These are phyloP conservation scores for Boletus sp. DNA, from an alignment of 768 basidiomycete species.

Conservation along the genomic window DNA sequence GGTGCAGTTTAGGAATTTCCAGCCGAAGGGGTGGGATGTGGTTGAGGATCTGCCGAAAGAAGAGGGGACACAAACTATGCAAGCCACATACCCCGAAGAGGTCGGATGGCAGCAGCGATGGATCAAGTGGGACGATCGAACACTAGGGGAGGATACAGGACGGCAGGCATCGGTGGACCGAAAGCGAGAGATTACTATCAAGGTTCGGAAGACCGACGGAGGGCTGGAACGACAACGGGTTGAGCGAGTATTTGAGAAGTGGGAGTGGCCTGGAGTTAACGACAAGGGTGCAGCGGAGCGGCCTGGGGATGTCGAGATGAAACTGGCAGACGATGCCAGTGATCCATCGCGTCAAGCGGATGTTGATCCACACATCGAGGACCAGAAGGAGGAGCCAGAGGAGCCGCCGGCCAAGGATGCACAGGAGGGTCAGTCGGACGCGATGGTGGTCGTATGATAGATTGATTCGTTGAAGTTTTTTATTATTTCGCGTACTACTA, in stretches of 20 bases:
- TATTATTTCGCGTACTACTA: not conserved
- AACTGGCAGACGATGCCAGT: constrained; percentile 16
- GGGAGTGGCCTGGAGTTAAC: constrained; percentile 48
- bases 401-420: not conserved
- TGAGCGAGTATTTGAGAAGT: constrained; percentile 65
- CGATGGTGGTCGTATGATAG: constrained; percentile 22
- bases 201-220: constrained; percentile 52
- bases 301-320: constrained; percentile 32
- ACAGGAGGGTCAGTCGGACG: constrained; percentile 2
- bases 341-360: constrained; percentile 4
- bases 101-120: constrained; percentile 48
- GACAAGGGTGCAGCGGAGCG: constrained; percentile 2
- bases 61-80: constrained; percentile 38
- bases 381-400: constrained; percentile 9
- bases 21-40: constrained; percentile 64
- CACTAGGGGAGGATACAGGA: constrained; percentile 30
- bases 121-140: constrained; percentile 34
- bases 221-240: constrained; percentile 72
- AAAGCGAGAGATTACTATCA: constrained; percentile 50
- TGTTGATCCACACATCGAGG: constrained; percentile 1
- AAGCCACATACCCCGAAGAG: constrained; percentile 39
- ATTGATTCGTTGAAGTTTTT: not conserved
- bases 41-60: constrained; percentile 43
- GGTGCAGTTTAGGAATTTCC: constrained; percentile 61
- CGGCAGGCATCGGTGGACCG: constrained; percentile 41